Conservation (phyloP, 202 grass and related monocot species). For the Dendrocalamus latiflorus region DNA sequence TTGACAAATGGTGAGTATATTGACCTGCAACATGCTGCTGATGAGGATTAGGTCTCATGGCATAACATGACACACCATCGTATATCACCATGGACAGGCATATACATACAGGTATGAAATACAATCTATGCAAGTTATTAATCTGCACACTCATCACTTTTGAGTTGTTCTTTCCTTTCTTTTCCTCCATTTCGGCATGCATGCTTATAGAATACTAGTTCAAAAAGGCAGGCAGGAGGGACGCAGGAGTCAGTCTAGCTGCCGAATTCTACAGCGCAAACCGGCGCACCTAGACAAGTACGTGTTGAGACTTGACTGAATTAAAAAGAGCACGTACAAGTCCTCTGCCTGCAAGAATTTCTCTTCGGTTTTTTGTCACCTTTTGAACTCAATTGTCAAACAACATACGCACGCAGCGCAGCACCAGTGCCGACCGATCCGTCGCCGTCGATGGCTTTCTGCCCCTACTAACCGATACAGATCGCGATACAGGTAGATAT, state of each 20-base stretch:
- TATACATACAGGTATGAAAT: background rate
- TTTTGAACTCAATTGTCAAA: constrained; percentile 52
- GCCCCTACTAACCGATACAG: too few relatives aligned
- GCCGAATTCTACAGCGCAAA: too few relatives aligned
- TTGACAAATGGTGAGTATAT: constrained; percentile 16
- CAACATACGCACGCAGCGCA: background rate
- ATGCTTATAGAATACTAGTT: background rate
- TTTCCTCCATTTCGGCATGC: constrained; percentile 7
- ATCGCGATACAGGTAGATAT: constrained; percentile 1
- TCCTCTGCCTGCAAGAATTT: too few relatives aligned
- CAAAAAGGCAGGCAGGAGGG: background rate
- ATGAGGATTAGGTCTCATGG: constrained; percentile 36
- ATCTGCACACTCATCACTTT: too few relatives aligned
- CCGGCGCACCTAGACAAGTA: too few relatives aligned
- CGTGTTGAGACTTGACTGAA: too few relatives aligned
- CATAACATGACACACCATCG: constrained; percentile 37
- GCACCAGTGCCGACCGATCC: background rate
- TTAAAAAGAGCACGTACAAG: too few relatives aligned
- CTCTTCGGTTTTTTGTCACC: background rate
- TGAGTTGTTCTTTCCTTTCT: background rate
- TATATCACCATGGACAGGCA: background rate
- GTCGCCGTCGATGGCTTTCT: constrained; percentile 59
- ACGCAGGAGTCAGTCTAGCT: constrained; percentile 24
- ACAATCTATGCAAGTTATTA: constrained; percentile 30
- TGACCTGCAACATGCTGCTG: constrained; percentile 2